Percentiles rank a stretch among this genome's conserved stretches.
Evolutionary conservation across 1,284 basidiomycete genomes (phyloP).

Genomic region (Takashimella tepidaria): DNA sequence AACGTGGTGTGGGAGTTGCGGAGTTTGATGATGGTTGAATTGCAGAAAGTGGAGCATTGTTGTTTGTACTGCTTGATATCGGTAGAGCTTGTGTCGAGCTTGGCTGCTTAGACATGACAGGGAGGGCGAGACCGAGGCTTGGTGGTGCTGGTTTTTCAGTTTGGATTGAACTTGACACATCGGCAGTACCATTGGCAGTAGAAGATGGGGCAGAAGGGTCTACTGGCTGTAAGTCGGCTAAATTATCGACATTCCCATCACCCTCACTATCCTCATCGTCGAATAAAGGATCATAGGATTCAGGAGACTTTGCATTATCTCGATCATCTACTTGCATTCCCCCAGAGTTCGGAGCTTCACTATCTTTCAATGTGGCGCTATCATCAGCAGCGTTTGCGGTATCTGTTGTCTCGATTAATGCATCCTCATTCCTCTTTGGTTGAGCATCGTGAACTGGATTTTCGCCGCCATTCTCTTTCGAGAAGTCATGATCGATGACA

Average conservation of each 20-base stretch:
- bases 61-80: not conserved
- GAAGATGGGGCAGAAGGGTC: not conserved
- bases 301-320: constrained; percentile 15
- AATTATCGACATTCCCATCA: constrained; percentile 13
- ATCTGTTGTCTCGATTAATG: constrained; percentile 4
- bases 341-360: not conserved
- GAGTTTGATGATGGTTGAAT: constrained; percentile 8
- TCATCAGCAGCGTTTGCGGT: not conserved
- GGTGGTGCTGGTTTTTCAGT: not conserved
- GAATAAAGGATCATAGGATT: constrained; percentile 35
- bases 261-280: constrained; percentile 39
- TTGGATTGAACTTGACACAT: not conserved
- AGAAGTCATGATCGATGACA: not conserved
- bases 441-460: not conserved
- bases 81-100: not conserved
- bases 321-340: constrained; percentile 4
- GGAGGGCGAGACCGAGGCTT: constrained; percentile 6
- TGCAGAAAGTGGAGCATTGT: constrained; percentile 11
- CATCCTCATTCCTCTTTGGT: not conserved
- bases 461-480: not conserved
- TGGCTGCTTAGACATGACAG: constrained; percentile 1
- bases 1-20: constrained; percentile 3
- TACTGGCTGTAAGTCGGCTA: constrained; percentile 1
- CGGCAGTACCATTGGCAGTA: not conserved
- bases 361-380: not conserved